Evolutionary conservation across 2,329 filamentous ascomycete species (phyloP).

Genomic region (Fusarium sp.): DNA sequence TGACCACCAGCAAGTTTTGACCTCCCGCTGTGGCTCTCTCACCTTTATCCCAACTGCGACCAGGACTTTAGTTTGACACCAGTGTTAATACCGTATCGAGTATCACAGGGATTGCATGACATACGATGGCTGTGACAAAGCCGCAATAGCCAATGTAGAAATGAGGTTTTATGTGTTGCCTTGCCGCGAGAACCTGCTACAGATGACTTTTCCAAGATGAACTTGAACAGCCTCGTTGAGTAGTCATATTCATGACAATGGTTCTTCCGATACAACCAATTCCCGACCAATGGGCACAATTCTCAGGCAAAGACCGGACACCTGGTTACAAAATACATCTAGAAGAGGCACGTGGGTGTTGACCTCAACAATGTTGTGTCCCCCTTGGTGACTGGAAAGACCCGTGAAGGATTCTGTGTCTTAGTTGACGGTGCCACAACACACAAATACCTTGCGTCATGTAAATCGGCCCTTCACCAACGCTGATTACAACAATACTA

Average conservation of each 20-base stretch:
- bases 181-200: background rate
- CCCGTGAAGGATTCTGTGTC: background rate
- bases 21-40: background rate
- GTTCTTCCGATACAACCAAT: background rate
- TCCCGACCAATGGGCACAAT: background rate
- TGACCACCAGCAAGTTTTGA: background rate
- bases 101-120: background rate
- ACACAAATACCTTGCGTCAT: background rate
- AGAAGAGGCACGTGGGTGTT: background rate
- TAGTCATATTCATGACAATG: background rate
- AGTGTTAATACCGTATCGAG: background rate
- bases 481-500: background rate
- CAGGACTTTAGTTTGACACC: background rate
- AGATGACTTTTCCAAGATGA: background rate
- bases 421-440: background rate
- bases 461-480: background rate
- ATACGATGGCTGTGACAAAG: background rate
- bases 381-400: background rate
- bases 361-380: background rate
- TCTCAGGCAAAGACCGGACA: background rate
- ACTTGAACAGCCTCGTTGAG: background rate
- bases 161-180: background rate
- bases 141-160: background rate
- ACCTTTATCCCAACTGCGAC: background rate
- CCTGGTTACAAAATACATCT: background rate